Percentiles rank a stretch among this genome's conserved stretches.
Evolutionary conservation across 768 basidiomycete species (phyloP).

Genomic region (Tephrocybe sp.): DNA sequence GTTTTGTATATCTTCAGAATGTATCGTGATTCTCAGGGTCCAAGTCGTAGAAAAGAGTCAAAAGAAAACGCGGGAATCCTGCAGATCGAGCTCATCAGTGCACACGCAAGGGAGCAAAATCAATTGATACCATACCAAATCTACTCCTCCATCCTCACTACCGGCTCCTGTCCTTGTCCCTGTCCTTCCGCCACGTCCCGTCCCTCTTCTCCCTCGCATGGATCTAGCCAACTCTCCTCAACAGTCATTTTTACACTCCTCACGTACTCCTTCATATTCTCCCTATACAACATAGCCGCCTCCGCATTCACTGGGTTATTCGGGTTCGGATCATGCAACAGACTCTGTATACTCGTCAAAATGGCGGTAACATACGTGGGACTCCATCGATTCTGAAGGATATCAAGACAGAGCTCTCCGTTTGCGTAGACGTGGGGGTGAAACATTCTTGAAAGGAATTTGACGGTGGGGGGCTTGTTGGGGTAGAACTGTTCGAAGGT

Average conservation of each 20-base stretch:
- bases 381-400: constrained; percentile 98
- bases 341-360: constrained; percentile 92
- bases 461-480: constrained; percentile 97
- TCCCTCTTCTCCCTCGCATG: constrained; percentile 56
- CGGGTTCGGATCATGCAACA: constrained; percentile 97
- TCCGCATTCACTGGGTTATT: constrained; percentile 98
- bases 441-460: constrained; percentile 97
- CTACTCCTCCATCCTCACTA: no score
- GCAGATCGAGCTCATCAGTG: no score
- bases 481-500: constrained; percentile 98
- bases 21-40: no score
- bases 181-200: constrained; percentile 1
- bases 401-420: constrained; percentile 97
- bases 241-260: constrained; percentile 90
- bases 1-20: no score
- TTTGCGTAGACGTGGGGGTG: constrained; percentile 99
- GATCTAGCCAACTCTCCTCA: constrained; percentile 94
- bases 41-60: no score
- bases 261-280: constrained; percentile 99
- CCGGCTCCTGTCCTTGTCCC: not conserved
- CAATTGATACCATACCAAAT: constrained; percentile 2
- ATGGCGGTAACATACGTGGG: constrained; percentile 99
- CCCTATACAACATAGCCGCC: constrained; percentile 93
- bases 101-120: no score
- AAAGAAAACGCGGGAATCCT: no score